phyloP scores from a whole-genome alignment of 345 rosid species.

The Mallotus nudiflorus region DNA sequence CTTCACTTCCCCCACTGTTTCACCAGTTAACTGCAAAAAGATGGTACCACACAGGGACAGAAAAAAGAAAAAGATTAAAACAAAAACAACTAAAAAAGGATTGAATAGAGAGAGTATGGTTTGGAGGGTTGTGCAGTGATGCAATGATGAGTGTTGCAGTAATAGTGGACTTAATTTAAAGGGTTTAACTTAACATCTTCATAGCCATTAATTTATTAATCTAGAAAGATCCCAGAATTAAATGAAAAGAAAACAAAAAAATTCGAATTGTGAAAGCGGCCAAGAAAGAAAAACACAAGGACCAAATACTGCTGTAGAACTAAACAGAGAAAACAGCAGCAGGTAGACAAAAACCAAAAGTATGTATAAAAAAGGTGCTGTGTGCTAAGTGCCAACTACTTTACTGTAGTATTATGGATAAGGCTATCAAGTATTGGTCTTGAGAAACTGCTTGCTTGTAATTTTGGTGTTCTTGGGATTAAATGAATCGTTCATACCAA shows the following conservation, averaged over 20 bases:
- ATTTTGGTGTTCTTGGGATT: background rate
- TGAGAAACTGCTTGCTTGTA: background rate
- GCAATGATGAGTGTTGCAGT: slow-evolving; percentile 57
- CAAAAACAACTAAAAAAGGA: too few species aligned
- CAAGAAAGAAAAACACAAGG: slow-evolving; percentile 30
- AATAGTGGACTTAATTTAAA: slow-evolving; percentile 48
- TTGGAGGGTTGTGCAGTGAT: slow-evolving; percentile 45
- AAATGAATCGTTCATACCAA: background rate
- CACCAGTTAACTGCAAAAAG: slow-evolving; percentile 92
- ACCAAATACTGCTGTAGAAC: slow-evolving; percentile 10
- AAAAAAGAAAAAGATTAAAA: slow-evolving; percentile 10
- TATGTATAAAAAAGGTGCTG: slow-evolving; percentile 11
- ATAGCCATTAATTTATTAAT: slow-evolving; percentile 8
- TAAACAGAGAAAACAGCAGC: slow-evolving; percentile 20
- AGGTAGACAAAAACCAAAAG: slow-evolving; percentile 13
- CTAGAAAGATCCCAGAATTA: background rate
- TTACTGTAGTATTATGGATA: slow-evolving; percentile 17
- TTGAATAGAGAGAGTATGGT: slow-evolving; percentile 8
- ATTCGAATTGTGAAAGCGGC: slow-evolving; percentile 18
- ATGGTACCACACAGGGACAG: slow-evolving; percentile 21
- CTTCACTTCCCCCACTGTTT: slow-evolving; percentile 99
- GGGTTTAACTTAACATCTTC: slow-evolving; percentile 32
- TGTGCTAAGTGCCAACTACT: background rate
- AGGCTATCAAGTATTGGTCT: slow-evolving; percentile 23
- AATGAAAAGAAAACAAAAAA: slow-evolving; percentile 3